phyloP scores from a whole-genome alignment of 2,329 filamentous ascomycete genomes.

The Diplodia corticola region DNA sequence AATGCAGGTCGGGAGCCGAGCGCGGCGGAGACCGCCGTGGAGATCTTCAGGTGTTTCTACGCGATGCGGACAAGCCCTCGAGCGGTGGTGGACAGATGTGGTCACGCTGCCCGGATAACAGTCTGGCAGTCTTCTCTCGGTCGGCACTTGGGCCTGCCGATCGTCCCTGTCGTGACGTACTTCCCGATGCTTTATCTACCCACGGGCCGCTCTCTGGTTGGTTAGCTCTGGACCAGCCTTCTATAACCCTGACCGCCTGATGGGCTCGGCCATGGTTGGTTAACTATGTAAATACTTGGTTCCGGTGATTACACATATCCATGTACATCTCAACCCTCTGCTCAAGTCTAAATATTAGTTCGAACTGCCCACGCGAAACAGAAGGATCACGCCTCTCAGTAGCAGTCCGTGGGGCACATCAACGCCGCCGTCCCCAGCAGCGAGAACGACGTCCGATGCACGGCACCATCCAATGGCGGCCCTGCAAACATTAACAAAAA shows the following conservation, averaged over 20 bases:
- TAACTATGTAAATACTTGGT: too few species aligned
- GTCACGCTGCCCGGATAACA: neutral
- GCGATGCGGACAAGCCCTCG: neutral
- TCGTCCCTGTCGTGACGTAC: neutral
- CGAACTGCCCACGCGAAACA: neutral
- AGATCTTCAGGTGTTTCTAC: neutral
- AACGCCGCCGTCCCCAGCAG: constrained; percentile 34
- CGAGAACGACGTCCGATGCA: constrained; percentile 38
- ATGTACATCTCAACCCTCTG: too few species aligned
- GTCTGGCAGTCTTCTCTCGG: neutral
- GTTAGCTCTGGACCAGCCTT: neutral
- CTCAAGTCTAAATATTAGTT: too few species aligned
- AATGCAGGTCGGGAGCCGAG: neutral
- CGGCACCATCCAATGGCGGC: constrained; percentile 30
- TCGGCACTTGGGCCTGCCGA: constrained; percentile 2
- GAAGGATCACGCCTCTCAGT: constrained; percentile 26
- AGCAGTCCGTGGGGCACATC: constrained; percentile 44
- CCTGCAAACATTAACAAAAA: constrained; percentile 28
- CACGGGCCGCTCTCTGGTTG: neutral
- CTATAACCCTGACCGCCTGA: neutral
- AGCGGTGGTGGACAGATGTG: neutral
- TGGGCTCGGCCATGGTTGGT: neutral
- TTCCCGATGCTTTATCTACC: neutral
- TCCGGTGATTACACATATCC: too few species aligned
- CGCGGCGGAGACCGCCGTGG: neutral